Percentiles rank a stretch among this genome's conserved stretches.
Conservation (phyloP, 1,284 basidiomycete species). For the Rhizoctonia solani region DNA sequence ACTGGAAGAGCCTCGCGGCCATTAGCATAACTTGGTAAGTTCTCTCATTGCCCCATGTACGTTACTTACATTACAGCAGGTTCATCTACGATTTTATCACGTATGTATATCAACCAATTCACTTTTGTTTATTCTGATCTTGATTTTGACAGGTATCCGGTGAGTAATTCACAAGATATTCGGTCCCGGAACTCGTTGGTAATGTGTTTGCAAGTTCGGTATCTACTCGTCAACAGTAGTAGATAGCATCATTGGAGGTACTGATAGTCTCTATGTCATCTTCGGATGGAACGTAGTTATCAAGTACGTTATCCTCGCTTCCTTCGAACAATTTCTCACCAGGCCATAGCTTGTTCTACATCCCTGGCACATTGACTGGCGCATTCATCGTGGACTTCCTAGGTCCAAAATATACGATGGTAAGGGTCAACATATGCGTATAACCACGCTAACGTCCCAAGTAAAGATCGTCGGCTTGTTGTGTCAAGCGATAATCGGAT, state of each 20-base stretch:
- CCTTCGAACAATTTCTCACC: constrained; percentile 6
- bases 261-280: constrained; percentile 56
- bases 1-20: constrained; percentile 70
- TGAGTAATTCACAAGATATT: no score
- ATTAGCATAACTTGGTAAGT: constrained; percentile 70
- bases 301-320: constrained; percentile 55
- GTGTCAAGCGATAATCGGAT: constrained; percentile 72
- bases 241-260: constrained; percentile 61
- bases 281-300: constrained; percentile 80
- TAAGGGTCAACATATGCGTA: constrained; percentile 42
- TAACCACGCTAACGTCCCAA: neutral
- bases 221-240: constrained; percentile 84
- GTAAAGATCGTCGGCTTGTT: constrained; percentile 68
- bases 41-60: constrained; percentile 23
- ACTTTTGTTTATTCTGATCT: neutral
- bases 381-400: constrained; percentile 77
- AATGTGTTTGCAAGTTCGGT: constrained; percentile 60
- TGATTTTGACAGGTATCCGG: no score
- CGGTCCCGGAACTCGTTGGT: constrained; percentile 2
- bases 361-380: constrained; percentile 76
- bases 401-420: constrained; percentile 78
- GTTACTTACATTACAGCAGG: constrained; percentile 48
- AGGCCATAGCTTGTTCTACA: constrained; percentile 68
- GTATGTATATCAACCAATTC: constrained; percentile 48
- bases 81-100: constrained; percentile 85